phyloP scores from a whole-genome alignment of 2,329 filamentous ascomycete species.

The Pochonia chlamydosporia region DNA sequence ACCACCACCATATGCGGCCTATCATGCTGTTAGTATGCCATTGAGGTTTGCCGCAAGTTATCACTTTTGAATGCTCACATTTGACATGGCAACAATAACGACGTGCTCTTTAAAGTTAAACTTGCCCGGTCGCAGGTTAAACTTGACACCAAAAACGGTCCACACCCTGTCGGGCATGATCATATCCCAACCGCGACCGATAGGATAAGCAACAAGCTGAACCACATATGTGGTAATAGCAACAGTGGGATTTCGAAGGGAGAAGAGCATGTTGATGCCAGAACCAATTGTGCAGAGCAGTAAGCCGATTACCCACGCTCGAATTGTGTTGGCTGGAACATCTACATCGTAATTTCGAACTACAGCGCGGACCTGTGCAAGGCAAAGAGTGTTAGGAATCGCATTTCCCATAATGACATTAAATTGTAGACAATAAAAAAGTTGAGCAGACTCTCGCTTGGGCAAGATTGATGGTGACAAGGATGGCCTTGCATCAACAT shows the following conservation, averaged over 20 bases:
- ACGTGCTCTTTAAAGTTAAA: constrained; percentile 61
- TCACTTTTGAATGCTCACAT: constrained; percentile 40
- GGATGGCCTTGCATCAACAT: not conserved
- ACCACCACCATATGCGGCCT: constrained; percentile 53
- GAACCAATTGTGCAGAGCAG: constrained; percentile 58
- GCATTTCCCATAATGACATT: no score
- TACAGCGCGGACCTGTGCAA: constrained; percentile 52
- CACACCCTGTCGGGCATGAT: constrained; percentile 47
- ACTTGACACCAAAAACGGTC: constrained; percentile 45
- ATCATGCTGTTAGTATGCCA: not conserved
- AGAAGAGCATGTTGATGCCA: constrained; percentile 56
- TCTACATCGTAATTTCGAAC: constrained; percentile 61
- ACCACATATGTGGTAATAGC: constrained; percentile 56
- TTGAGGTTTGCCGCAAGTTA: not conserved
- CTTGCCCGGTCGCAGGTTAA: constrained; percentile 50
- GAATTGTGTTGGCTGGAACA: constrained; percentile 57
- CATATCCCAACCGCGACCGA: constrained; percentile 49
- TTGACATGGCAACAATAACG: constrained; percentile 58
- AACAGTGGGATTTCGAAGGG: constrained; percentile 52
- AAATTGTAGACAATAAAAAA: not conserved
- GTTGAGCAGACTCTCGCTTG: not conserved
- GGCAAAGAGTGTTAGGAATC: constrained; percentile 1
- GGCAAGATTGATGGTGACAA: not conserved
- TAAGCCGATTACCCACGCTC: constrained; percentile 58
- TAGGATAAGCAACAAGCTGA: constrained; percentile 56